phyloP scores from a whole-genome alignment of 805 yeast genomes.

The Ogataea kodamae region DNA sequence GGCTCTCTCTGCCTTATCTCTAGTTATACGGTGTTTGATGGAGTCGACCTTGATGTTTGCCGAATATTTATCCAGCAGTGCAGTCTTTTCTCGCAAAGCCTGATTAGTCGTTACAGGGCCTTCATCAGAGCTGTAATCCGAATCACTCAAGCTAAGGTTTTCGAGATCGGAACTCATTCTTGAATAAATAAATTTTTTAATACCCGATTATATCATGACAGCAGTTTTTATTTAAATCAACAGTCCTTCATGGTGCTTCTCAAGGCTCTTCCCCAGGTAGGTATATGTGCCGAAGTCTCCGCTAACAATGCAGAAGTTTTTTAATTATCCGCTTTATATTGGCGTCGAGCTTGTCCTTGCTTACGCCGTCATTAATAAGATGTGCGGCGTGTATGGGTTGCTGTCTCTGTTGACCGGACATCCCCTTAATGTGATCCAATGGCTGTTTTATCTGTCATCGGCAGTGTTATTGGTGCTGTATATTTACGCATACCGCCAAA shows the following conservation, averaged over 20 bases:
- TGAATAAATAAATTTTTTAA: constrained; percentile 4
- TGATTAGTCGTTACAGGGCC: constrained; percentile 3
- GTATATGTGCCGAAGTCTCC: constrained; percentile 4
- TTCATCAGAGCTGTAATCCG: constrained; percentile 13
- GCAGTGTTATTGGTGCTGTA: constrained; percentile 61
- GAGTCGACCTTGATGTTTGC: constrained; percentile 64
- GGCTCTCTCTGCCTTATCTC: constrained; percentile 90
- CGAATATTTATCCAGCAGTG: constrained; percentile 58
- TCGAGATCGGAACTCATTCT: constrained; percentile 7
- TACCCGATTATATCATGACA: constrained; percentile 8
- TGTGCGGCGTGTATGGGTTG: constrained; percentile 84
- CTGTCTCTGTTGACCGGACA: constrained; percentile 87
- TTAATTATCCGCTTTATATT: constrained; percentile 64
- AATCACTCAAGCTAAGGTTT: constrained; percentile 9
- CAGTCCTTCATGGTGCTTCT: constrained; percentile 12
- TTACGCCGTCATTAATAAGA: constrained; percentile 77
- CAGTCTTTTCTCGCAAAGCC: constrained; percentile 38
- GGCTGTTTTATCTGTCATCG: constrained; percentile 72
- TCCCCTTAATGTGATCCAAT: constrained; percentile 75
- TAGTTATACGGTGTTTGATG: constrained; percentile 53
- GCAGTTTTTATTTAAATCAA: constrained; percentile 1
- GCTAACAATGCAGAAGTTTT: constrained; percentile 11
- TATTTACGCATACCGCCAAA: constrained; percentile 49
- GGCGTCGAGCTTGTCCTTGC: constrained; percentile 84
- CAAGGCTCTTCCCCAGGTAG: constrained; percentile 22